A percentile compares a stretch with the other conserved stretches of the same genome.
phyloP scores from a whole-genome alignment of 495 filamentous ascomycete genomes.

The Pseudevernia furfuracea region DNA sequence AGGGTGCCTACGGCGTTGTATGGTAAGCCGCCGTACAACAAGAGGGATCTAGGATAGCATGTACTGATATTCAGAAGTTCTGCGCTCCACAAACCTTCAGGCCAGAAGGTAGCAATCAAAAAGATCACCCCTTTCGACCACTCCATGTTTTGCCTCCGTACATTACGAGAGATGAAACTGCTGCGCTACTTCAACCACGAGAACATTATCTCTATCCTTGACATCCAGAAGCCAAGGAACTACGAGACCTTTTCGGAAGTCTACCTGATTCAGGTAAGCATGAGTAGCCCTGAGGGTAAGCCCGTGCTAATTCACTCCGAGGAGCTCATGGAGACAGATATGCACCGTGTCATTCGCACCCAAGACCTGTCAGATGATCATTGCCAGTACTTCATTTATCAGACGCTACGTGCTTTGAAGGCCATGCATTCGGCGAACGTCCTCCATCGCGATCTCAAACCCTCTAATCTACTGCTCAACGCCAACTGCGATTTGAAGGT shows the following conservation, averaged over 20 bases:
- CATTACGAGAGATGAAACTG: conserved; percentile 98
- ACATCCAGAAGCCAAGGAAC: conserved; percentile 95
- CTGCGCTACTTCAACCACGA: conserved; percentile 99
- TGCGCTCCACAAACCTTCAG: conserved; percentile 94
- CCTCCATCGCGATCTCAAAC: conserved; percentile 94
- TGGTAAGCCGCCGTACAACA: conserved; percentile 56
- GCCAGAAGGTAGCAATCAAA: conserved; percentile 99
- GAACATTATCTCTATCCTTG: conserved; percentile 98
- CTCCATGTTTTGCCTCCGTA: conserved; percentile 97
- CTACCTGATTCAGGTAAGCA: conserved; percentile 88
- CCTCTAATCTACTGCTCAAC: conserved; percentile 92
- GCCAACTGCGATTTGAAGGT: conserved; percentile 99
- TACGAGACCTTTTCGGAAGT: conserved; percentile 97
- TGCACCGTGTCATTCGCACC: conserved; percentile 98
- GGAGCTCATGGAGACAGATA: conserved; percentile 99
- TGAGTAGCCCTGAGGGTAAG: neutral
- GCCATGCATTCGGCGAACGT: conserved; percentile 99
- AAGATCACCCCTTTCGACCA: conserved; percentile 99
- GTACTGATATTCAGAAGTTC: conserved; percentile 54
- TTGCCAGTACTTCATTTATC: conserved; percentile 99
- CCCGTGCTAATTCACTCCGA: conserved; percentile 30
- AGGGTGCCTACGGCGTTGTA: conserved; percentile 97
- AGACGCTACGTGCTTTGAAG: conserved; percentile 95
- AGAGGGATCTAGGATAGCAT: neutral
- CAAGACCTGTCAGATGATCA: conserved; percentile 98